phyloP scores from a whole-genome alignment of 768 basidiomycete species.

The Xerocomus potaroensis region DNA sequence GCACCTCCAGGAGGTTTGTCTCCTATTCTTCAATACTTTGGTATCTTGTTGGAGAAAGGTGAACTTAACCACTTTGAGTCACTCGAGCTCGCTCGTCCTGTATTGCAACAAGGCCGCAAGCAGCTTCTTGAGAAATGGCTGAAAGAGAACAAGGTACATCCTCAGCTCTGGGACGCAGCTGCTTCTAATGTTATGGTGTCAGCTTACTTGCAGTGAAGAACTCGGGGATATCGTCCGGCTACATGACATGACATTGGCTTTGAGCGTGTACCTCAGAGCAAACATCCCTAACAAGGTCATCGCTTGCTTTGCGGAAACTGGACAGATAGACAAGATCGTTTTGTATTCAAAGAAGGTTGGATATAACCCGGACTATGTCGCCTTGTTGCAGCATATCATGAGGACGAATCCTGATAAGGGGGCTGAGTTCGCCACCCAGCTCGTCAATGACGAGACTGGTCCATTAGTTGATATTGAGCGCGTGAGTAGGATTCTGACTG shows the following conservation, averaged over 20 bases:
- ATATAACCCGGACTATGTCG: slow-evolving; percentile 88
- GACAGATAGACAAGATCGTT: slow-evolving; percentile 97
- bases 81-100: slow-evolving; percentile 91
- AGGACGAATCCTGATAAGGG: slow-evolving; percentile 96
- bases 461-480: slow-evolving; percentile 92
- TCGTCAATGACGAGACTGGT: slow-evolving; percentile 90
- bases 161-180: slow-evolving; percentile 3
- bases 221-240: slow-evolving; percentile 94
- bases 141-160: slow-evolving; percentile 92
- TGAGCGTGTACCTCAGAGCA: slow-evolving; percentile 96
- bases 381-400: slow-evolving; percentile 93
- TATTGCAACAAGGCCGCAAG: slow-evolving; percentile 93
- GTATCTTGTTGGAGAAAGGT: slow-evolving; percentile 96
- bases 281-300: slow-evolving; percentile 99
- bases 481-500: slow-evolving; percentile 37
- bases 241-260: slow-evolving; percentile 94
- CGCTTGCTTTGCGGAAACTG: slow-evolving; percentile 98
- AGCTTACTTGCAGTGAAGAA: slow-evolving; percentile 98
- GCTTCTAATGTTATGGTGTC: slow-evolving; percentile 10
- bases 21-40: slow-evolving; percentile 97
- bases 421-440: slow-evolving; percentile 93
- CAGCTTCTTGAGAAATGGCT: slow-evolving; percentile 98
- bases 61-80: slow-evolving; percentile 97
- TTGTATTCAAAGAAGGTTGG: slow-evolving; percentile 97
- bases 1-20: slow-evolving; percentile 84